Evolutionary conservation across 345 rosid genomes (phyloP).

Genomic region (Ceriops zippeliana): DNA sequence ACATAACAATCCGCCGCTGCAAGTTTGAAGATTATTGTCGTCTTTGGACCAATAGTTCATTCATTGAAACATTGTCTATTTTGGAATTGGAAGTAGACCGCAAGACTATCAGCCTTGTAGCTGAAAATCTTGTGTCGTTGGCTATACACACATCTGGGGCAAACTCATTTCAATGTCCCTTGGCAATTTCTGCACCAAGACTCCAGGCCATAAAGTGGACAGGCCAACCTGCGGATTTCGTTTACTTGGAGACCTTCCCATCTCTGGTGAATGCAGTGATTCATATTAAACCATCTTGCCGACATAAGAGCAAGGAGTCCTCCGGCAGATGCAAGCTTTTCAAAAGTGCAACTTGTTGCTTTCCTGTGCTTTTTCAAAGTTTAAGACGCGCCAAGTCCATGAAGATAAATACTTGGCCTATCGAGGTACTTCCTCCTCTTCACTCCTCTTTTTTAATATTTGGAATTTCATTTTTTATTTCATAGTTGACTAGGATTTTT

Average conservation of each 20-base stretch:
- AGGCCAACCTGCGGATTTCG: conserved; percentile 19
- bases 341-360: conserved; percentile 15
- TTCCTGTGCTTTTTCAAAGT: conserved; percentile 13
- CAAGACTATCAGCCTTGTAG: background rate
- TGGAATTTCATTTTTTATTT: background rate
- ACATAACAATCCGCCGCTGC: conserved; percentile 1
- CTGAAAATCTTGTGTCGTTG: conserved; percentile 3
- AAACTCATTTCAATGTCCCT: conserved; percentile 1
- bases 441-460: background rate
- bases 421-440: conserved; percentile 12
- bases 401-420: conserved; percentile 16
- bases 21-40: background rate
- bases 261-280: conserved; percentile 9
- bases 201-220: conserved; percentile 9
- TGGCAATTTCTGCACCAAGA: conserved; percentile 7
- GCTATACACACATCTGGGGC: conserved; percentile 4
- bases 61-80: conserved; percentile 2
- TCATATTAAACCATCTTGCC: conserved; percentile 13
- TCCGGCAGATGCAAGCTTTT: conserved; percentile 13
- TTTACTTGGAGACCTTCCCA: conserved; percentile 8
- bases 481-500: background rate
- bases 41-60: conserved; percentile 1
- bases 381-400: conserved; percentile 7
- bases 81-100: conserved; percentile 6
- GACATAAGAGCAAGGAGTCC: conserved; percentile 9